These are phyloP conservation scores for Chimonanthus salicifolius DNA, from an alignment of 164 flowering plant genomes.

Conservation along the genomic window DNA sequence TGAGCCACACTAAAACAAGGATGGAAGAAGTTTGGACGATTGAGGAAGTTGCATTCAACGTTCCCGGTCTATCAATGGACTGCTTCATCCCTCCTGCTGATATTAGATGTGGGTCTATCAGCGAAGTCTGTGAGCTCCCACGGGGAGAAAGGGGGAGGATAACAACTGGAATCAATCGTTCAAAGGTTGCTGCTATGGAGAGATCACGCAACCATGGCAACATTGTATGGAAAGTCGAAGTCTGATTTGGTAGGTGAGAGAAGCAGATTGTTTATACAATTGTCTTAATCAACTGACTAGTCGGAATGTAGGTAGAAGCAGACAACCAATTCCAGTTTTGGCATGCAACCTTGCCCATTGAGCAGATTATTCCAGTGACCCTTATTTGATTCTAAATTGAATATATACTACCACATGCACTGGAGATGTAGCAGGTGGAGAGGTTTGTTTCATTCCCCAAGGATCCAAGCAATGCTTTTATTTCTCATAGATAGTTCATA, in stretches of 20 bases:
- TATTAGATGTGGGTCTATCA: constrained; percentile 11
- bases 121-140: constrained; percentile 14
- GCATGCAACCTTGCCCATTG: not conserved
- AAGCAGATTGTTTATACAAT: constrained; percentile 54
- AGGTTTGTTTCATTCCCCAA: not conserved
- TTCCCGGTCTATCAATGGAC: constrained; percentile 65
- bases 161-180: constrained; percentile 20
- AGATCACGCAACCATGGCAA: constrained; percentile 26
- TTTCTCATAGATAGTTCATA: not conserved
- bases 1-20: constrained; percentile 76
- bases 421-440: not conserved
- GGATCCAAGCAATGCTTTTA: not conserved
- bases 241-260: constrained; percentile 27
- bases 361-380: not conserved
- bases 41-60: constrained; percentile 77
- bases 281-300: constrained; percentile 37
- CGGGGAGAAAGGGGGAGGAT: constrained; percentile 11
- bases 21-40: constrained; percentile 87
- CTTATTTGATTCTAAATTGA: not conserved
- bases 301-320: constrained; percentile 14
- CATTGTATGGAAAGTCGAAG: constrained; percentile 60
- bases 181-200: constrained; percentile 25
- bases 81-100: constrained; percentile 72
- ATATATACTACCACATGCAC: not conserved
- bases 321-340: not conserved